phyloP scores from a whole-genome alignment of 306 rosid species.

The Alnus glutinosa region DNA sequence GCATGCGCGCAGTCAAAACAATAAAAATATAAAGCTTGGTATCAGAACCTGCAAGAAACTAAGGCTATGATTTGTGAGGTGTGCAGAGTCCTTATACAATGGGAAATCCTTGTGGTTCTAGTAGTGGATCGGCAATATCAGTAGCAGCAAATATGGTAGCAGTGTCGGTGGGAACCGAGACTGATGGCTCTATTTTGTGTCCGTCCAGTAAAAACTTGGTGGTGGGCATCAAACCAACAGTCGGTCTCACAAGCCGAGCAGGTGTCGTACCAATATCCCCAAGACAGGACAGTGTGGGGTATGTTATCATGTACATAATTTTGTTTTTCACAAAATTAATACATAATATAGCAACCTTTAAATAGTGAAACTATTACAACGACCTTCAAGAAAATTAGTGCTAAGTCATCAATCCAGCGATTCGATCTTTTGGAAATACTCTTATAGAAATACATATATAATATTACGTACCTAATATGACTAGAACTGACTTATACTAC shows the following conservation, averaged over 20 bases:
- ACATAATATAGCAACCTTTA: no score
- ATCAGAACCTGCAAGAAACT: not conserved
- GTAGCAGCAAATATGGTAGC: slow-evolving; percentile 48
- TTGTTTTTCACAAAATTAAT: not conserved
- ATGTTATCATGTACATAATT: not conserved
- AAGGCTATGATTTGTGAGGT: not conserved
- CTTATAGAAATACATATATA: no score
- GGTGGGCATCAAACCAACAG: slow-evolving; percentile 52
- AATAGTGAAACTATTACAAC: no score
- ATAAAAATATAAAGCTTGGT: not conserved
- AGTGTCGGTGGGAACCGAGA: slow-evolving; percentile 50
- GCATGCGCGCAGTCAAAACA: no score
- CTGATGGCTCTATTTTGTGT: slow-evolving; percentile 50
- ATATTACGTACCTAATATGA: no score
- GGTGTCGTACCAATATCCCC: slow-evolving; percentile 44
- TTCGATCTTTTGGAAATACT: no score
- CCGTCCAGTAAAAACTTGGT: slow-evolving; percentile 48
- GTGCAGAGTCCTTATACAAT: slow-evolving; percentile 43
- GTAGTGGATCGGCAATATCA: slow-evolving; percentile 58
- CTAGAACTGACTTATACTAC: no score
- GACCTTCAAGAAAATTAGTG: no score
- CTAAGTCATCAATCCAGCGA: no score
- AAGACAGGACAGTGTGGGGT: slow-evolving; percentile 56
- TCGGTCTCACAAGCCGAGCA: slow-evolving; percentile 53
- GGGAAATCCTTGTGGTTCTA: slow-evolving; percentile 52